These are phyloP conservation scores for Phytophthora palmivora DNA, from an alignment of 352 stramenopile species.

Conservation along the genomic window DNA sequence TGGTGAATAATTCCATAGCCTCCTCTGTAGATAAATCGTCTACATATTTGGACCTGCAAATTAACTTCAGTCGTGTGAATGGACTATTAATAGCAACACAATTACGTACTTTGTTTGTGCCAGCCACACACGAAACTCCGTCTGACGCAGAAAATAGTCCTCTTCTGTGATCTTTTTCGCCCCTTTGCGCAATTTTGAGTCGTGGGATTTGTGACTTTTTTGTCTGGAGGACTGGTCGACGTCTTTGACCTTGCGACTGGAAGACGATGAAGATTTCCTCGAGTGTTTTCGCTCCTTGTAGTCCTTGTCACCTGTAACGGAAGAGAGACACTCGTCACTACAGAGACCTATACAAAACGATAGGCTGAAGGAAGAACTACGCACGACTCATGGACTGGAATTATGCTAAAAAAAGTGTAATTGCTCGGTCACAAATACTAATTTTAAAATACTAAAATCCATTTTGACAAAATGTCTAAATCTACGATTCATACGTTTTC, in stretches of 20 bases:
- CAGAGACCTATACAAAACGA: too few relatives aligned
- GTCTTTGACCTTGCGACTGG: slow-evolving; percentile 33
- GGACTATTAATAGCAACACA: slow-evolving; percentile 4
- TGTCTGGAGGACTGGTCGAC: slow-evolving; percentile 36
- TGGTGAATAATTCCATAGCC: slow-evolving; percentile 53
- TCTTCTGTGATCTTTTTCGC: slow-evolving; percentile 49
- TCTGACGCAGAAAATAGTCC: slow-evolving; percentile 75
- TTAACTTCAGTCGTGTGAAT: too few relatives aligned
- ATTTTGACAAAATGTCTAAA: too few relatives aligned
- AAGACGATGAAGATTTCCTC: slow-evolving; percentile 18
- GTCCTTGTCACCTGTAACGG: slow-evolving; percentile 14
- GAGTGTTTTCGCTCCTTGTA: slow-evolving; percentile 24
- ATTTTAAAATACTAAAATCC: too few relatives aligned
- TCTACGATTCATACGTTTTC: too few relatives aligned
- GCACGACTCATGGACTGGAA: slow-evolving; percentile 22
- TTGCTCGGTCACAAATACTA: too few relatives aligned
- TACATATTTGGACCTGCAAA: slow-evolving; percentile 62
- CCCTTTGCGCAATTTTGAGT: slow-evolving; percentile 35
- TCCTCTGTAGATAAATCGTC: slow-evolving; percentile 76
- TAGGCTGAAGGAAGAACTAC: neutral
- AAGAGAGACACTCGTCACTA: too few relatives aligned
- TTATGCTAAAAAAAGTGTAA: too few relatives aligned
- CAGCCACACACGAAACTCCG: slow-evolving; percentile 82
- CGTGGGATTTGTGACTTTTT: slow-evolving; percentile 30
- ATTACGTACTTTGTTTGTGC: slow-evolving; percentile 50